These are phyloP conservation scores for Fusarium begoniae DNA, from an alignment of 2,329 filamentous ascomycete species.

Conservation along the genomic window DNA sequence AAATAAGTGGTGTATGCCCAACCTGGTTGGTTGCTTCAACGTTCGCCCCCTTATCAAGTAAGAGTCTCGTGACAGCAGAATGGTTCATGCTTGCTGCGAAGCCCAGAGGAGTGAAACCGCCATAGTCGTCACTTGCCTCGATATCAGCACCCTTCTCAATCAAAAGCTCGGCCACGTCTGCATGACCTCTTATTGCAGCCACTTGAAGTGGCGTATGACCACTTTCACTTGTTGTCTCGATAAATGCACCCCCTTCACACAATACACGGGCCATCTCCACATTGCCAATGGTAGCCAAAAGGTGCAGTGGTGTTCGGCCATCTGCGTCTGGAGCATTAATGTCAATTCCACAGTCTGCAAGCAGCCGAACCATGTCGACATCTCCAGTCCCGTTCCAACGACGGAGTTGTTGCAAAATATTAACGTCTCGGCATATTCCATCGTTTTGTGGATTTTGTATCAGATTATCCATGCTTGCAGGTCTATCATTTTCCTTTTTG, in stretches of 20 bases:
- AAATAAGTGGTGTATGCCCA: not conserved
- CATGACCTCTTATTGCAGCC: not conserved
- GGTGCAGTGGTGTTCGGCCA: not conserved
- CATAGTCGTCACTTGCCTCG: not conserved
- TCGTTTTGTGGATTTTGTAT: accelerated
- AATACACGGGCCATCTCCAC: not conserved
- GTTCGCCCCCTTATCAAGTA: not conserved
- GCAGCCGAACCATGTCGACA: not conserved
- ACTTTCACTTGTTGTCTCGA: not conserved
- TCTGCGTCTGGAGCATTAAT: no score
- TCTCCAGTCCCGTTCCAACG: not conserved
- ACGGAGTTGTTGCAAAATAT: not conserved
- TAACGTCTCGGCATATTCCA: not conserved
- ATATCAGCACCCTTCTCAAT: not conserved
- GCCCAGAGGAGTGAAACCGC: not conserved
- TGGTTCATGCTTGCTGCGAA: not conserved
- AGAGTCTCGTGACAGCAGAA: not conserved
- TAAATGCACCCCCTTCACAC: not conserved
- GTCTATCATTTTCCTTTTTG: not conserved
- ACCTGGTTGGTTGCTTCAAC: not conserved
- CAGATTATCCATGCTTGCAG: not conserved
- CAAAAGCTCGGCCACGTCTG: not conserved
- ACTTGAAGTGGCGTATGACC: not conserved
- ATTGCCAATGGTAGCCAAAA: not conserved
- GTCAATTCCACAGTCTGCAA: not conserved